phyloP scores from a whole-genome alignment of 768 basidiomycete species.

The Boletus subcaerulescens region DNA sequence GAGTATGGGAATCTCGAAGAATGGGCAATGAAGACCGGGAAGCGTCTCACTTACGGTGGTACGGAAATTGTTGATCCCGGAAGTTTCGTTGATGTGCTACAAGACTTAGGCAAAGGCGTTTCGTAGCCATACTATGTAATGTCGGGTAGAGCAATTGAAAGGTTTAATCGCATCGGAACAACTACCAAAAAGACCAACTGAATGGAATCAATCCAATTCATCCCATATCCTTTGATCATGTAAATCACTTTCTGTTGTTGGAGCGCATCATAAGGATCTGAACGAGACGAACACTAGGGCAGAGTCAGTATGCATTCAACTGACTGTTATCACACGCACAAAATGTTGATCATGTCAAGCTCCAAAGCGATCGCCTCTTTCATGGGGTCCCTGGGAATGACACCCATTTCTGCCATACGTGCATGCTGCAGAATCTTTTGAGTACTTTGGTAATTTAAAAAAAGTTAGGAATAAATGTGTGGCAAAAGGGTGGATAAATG shows the following conservation, averaged over 20 bases:
- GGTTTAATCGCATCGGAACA: not conserved
- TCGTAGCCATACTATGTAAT: slow-evolving; percentile 29
- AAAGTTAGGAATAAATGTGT: not conserved
- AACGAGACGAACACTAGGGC: slow-evolving; percentile 68
- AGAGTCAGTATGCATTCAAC: slow-evolving; percentile 9
- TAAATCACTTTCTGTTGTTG: slow-evolving; percentile 51
- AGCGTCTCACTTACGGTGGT: slow-evolving; percentile 89
- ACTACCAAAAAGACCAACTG: slow-evolving; percentile 10
- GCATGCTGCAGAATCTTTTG: slow-evolving; percentile 83
- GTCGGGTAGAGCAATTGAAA: not conserved
- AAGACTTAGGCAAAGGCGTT: slow-evolving; percentile 51
- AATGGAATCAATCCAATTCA: not conserved
- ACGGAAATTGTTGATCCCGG: slow-evolving; percentile 93
- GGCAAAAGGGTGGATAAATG: not conserved
- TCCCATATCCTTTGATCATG: not conserved
- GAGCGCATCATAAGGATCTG: slow-evolving; percentile 71
- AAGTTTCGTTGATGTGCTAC: slow-evolving; percentile 74
- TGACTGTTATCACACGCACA: slow-evolving; percentile 44
- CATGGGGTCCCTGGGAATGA: slow-evolving; percentile 68
- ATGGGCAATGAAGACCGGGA: slow-evolving; percentile 82
- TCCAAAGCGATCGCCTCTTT: slow-evolving; percentile 76
- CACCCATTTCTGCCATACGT: slow-evolving; percentile 66
- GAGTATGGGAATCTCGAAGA: slow-evolving; percentile 97
- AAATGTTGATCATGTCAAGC: slow-evolving; percentile 89
- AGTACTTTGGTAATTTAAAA: slow-evolving; percentile 41